A percentile compares a stretch with the other conserved stretches of the same genome.
Conservation (phyloP, 2,329 filamentous ascomycete species). For the Beauveria scarabaeidicola region DNA sequence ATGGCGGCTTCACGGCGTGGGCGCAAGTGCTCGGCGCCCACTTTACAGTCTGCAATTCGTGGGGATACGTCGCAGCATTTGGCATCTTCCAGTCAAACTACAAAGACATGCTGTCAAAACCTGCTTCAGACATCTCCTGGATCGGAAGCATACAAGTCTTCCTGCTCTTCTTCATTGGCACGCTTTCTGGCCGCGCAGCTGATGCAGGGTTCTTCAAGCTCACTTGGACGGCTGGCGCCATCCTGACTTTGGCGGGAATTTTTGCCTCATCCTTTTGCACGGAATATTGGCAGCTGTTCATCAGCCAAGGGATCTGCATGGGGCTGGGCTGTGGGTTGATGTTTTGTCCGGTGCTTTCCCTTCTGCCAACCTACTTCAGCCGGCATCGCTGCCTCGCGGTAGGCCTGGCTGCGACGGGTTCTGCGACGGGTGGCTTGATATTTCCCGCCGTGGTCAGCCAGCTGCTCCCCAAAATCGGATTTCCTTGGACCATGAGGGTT, state of each 20-base stretch:
- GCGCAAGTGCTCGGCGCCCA: too few species aligned
- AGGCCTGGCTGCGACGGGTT: conserved; percentile 52
- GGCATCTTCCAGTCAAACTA: too few species aligned
- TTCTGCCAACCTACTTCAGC: conserved; percentile 58
- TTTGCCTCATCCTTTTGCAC: conserved; percentile 38
- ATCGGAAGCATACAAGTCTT: conserved; percentile 48
- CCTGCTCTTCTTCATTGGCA: conserved; percentile 46
- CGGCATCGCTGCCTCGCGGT: conserved; percentile 49
- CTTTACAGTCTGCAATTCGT: too few species aligned
- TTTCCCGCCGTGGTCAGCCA: conserved; percentile 36
- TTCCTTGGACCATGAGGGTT: conserved; percentile 48
- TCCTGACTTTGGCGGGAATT: conserved; percentile 37
- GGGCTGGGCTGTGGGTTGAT: conserved; percentile 53
- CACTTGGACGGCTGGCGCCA: conserved; percentile 31
- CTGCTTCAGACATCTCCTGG: conserved; percentile 29
- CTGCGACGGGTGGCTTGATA: conserved; percentile 49
- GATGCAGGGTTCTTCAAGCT: conserved; percentile 45
- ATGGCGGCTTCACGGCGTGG: too few species aligned
- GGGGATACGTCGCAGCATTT: too few species aligned
- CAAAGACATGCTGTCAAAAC: too few species aligned
- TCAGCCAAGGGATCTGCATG: conserved; percentile 48
- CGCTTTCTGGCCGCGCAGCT: conserved; percentile 42
- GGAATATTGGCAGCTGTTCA: conserved; percentile 47
- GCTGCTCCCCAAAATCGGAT: conserved; percentile 23
- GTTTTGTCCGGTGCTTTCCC: conserved; percentile 56